Base-by-base conservation (phyloP, 176 grass and related monocot genomes). In the Zea luxurians region DNA sequence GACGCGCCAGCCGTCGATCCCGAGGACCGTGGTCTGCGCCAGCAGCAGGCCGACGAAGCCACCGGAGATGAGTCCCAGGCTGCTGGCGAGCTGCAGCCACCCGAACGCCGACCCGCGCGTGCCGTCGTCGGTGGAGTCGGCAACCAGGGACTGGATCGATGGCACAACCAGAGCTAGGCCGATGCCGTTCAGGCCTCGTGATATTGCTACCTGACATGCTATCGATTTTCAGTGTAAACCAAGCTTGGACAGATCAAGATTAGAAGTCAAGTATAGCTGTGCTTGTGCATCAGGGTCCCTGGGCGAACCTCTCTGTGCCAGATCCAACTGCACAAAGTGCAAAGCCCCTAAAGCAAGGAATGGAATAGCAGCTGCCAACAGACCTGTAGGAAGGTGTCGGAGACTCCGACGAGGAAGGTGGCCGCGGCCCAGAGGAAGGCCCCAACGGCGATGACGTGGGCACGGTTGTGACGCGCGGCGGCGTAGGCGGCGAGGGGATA, bases 171-270 rank as follows among this genome's bases (percentile, higher is more conserved):
- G 75, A 37, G 95, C 91, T 8, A 98, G 83, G 3, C 91, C 87
- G 13, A 98, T 55, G 47, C 95, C 91, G 48, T 98, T 98, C 78
- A 98, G 74, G 48, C 82, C 95, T 68, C 95, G 89, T 37, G 91
- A 80, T 52, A 94, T 76, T 78, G 95, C 95, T 27, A 97, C 87
- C 95, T 97, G 74, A 5, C 20, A 13, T 45, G 49, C 4, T 0
- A 18, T 47, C 4, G 18, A 1, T 60, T 61, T 17, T 71, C 41
- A 15, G 41, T 61, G 66, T n/a, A 42, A 3, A 71, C 11, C n/a
- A 71, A 71, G 43, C 41, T 38, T 49, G 0, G 13, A 1, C 10
- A 34, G 7, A 64, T 6, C 59, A 64, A 64, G 44, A 77, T 38
- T 77, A 77, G 16, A 46, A 89, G 48, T 77, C 87, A 3, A 37